A percentile compares a stretch with the other conserved stretches of the same genome.
phyloP scores from a whole-genome alignment of 2,329 filamentous ascomycete genomes.

The Fusarium newnesense region DNA sequence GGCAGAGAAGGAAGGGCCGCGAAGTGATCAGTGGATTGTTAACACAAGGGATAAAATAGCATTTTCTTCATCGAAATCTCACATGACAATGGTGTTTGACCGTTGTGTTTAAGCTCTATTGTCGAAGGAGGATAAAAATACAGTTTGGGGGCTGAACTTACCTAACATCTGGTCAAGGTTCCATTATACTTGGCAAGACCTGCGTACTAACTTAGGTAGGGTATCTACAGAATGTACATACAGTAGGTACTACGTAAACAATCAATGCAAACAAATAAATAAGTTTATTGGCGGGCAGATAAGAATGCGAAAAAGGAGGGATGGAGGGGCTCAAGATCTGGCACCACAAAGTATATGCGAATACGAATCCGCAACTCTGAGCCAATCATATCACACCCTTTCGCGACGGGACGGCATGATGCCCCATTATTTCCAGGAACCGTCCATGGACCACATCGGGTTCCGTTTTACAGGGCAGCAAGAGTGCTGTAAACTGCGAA shows the following conservation, averaged over 20 bases:
- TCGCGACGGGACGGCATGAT: not conserved
- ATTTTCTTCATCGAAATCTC: not conserved
- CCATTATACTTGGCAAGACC: not conserved
- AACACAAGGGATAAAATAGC: not conserved
- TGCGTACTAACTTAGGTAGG: not conserved
- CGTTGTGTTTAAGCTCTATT: slow-evolving; percentile 6
- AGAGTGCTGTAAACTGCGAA: slow-evolving; percentile 10
- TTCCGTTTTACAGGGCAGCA: slow-evolving; percentile 20
- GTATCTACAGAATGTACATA: slow-evolving; percentile 1
- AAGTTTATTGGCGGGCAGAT: slow-evolving; percentile 22
- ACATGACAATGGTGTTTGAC: not conserved
- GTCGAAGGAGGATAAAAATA: not conserved
- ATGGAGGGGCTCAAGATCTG: slow-evolving; percentile 28
- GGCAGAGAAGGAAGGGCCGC: slow-evolving; percentile 4
- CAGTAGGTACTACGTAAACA: slow-evolving; percentile 10
- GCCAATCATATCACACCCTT: slow-evolving; percentile 29
- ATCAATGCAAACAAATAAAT: not conserved
- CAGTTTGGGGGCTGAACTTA: not conserved
- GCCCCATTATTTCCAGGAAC: slow-evolving; percentile 31
- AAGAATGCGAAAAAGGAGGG: slow-evolving; percentile 40
- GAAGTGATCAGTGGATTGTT: slow-evolving; percentile 1
- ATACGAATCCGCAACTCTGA: slow-evolving; percentile 32
- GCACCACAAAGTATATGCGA: slow-evolving; percentile 31
- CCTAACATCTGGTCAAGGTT: not conserved
- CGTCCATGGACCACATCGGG: slow-evolving; percentile 5